Evolutionary conservation across 768 basidiomycete species (phyloP).

Genomic region (Tricholoma bakamatsutake): DNA sequence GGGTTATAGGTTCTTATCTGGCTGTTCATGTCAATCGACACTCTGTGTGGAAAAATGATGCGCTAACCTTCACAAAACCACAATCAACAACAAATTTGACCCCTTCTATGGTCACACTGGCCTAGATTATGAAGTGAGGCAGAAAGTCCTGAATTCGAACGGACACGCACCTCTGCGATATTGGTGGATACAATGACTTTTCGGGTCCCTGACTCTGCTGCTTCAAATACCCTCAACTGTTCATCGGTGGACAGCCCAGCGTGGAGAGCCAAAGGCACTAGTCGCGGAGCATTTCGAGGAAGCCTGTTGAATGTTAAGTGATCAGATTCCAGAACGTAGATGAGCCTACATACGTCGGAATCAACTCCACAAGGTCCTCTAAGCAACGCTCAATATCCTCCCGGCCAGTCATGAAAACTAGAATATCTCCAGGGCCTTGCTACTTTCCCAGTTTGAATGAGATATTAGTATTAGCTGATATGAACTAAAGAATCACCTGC

Average conservation of each 20-base stretch:
- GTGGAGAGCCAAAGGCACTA: conserved; percentile 75
- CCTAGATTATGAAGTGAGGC: conserved; percentile 35
- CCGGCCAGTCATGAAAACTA: conserved; percentile 91
- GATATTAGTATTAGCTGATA: neutral
- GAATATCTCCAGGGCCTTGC: conserved; percentile 83
- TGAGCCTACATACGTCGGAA: conserved; percentile 50
- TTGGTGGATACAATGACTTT: conserved; percentile 95
- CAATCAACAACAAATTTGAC: conserved; percentile 91
- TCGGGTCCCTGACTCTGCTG: conserved; percentile 65
- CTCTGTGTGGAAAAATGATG: neutral
- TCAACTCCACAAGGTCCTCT: conserved; percentile 71
- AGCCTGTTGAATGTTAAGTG: conserved; percentile 28
- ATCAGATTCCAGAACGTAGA: neutral
- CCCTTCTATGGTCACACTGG: conserved; percentile 95
- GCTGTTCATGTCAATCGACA: neutral
- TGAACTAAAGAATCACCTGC: conserved; percentile 44
- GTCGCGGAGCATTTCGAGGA: conserved; percentile 46
- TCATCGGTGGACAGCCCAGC: conserved; percentile 86
- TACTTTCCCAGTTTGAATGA: conserved; percentile 23
- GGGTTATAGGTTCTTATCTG: conserved; percentile 92
- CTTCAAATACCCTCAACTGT: conserved; percentile 81
- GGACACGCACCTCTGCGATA: conserved; percentile 73
- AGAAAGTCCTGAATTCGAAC: neutral
- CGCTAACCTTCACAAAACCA: conserved; percentile 86
- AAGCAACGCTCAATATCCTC: conserved; percentile 94